phyloP scores from a whole-genome alignment of 1,284 basidiomycete genomes.

The Tilletia caries region DNA sequence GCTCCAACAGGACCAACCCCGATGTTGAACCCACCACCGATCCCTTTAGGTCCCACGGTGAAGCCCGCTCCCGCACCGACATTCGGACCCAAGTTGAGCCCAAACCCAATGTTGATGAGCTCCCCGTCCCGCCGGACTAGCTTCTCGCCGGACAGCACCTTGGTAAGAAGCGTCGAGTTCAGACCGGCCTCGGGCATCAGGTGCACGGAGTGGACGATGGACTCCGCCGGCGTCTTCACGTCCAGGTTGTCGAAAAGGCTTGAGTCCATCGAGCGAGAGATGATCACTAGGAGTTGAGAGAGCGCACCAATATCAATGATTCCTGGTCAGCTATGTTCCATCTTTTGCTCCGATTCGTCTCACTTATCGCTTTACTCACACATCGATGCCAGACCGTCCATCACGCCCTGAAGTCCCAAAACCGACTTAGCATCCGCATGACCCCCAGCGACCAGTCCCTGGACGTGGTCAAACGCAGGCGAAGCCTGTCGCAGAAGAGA shows the following conservation, averaged over 20 bases:
- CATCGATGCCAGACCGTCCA: neutral
- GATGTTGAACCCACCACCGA: conserved; percentile 9
- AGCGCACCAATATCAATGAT: too few species aligned
- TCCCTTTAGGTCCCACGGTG: neutral
- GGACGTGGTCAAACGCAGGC: neutral
- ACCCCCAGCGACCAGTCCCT: neutral
- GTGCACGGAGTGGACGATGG: neutral
- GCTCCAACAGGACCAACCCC: neutral
- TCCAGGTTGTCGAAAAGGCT: neutral
- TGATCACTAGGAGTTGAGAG: too few species aligned
- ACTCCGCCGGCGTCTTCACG: neutral
- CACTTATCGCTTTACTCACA: neutral
- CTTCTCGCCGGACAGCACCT: neutral
- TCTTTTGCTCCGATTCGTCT: neutral
- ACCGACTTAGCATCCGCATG: neutral
- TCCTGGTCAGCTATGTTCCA: too few species aligned
- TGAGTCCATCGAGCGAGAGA: too few species aligned
- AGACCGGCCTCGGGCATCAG: too few species aligned
- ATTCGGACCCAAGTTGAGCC: neutral
- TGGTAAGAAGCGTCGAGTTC: too few species aligned
- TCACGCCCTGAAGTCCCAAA: neutral
- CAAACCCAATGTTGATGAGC: neutral
- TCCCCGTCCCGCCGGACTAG: neutral
- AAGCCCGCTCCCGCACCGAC: neutral
- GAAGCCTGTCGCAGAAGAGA: neutral